Conservation (phyloP, 495 filamentous ascomycete genomes). For the Neurospora sp. region DNA sequence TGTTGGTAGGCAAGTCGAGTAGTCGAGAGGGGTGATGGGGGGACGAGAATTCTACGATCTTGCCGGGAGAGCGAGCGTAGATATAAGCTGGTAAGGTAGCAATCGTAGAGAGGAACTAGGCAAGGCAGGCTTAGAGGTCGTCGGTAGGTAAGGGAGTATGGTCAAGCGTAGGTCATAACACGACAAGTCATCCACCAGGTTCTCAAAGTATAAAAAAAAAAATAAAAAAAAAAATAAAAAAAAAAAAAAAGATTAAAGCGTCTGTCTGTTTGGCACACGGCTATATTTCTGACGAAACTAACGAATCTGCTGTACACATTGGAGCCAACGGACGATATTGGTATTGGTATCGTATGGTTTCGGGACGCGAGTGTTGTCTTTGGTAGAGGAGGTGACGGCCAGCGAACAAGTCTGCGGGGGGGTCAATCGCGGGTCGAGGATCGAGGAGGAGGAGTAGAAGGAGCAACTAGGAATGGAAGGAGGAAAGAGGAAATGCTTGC, state of each 20-base stretch:
- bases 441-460: neutral
- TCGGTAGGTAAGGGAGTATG: neutral
- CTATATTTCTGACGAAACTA: neutral
- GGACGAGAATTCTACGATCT: neutral
- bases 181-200: neutral
- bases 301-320: neutral
- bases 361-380: neutral
- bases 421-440: neutral
- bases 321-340: neutral
- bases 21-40: neutral
- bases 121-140: neutral
- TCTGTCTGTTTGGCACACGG: neutral
- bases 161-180: neutral
- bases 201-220: no score
- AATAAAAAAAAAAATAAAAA: no score
- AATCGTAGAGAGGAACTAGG: neutral
- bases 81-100: neutral
- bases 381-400: neutral
- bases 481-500: neutral
- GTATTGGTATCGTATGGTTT: neutral
- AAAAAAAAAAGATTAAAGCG: neutral
- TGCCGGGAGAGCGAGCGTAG: neutral
- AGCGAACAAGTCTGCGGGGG: neutral
- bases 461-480: neutral
- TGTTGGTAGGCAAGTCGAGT: constrained; percentile 1